Evolutionary conservation across 352 stramenopile species (phyloP), one percentile per base, ranked within the genome.

Genomic region (Phytophthora fragariaefolia): DNA sequence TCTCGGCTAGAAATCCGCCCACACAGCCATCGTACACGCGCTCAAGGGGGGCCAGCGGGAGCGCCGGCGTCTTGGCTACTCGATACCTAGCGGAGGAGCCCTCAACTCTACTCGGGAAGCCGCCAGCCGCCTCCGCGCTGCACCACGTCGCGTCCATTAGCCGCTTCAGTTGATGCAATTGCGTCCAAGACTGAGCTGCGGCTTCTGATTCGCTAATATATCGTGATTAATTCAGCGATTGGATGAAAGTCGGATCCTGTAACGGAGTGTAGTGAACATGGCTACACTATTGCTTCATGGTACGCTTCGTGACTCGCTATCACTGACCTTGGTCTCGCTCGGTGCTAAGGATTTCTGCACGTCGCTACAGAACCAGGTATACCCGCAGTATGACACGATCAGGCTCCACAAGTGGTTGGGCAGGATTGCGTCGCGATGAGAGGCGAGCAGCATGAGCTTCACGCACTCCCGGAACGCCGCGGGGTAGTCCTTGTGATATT

Each of bases 1-100:
- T 58, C 2, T 77, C 72, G 23, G 67, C 55, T 54, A 84, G 27
- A 51, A 84, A 79, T 0, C 74, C 77, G 46, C 78, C 74, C 32
- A 90, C 58, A 63, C 48, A 63, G n/a, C 83, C 83, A 18, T 79
- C 80, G 56, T 79, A 89, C 34, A 80, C 72, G 30, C 62, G 71
- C 18, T 82, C 73, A 6, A 80, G 40, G 28, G 63, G 59, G 30
- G 30, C 51, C 40, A 71, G 32, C 45, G 34, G 27, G 0, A 32
- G 9, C 15, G 27, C 24, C 45, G 32, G 3, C 0, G 47, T 32
- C 12, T 62, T 55, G 4, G 8, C 10, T 22, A 46, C 43, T 43
- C 40, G 38, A 12, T 45, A 8, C 17, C 23, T 13, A 63, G 54
- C 47, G 13, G 42, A 62, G 7, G 59, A 51, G 17, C 34, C 47